These are phyloP conservation scores for Chlamydomonas eustigma DNA, from an alignment of 139 green algal genomes.

Conservation along the genomic window DNA sequence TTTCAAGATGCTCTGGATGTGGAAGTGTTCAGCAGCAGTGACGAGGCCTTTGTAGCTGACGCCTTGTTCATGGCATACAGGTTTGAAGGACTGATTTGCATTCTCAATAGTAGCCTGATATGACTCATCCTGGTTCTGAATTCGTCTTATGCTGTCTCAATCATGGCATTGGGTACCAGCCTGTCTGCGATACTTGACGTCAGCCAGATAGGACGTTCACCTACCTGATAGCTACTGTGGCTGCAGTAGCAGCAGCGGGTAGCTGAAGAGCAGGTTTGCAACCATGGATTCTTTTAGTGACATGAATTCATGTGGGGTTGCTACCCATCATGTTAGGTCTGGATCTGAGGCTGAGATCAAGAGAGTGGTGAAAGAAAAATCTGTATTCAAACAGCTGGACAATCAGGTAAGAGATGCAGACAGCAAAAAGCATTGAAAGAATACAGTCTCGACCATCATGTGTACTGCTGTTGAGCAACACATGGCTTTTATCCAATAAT, in stretches of 20 bases:
- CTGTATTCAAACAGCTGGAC: conserved; percentile 40
- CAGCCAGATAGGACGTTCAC: too few species aligned
- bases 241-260: too few species aligned
- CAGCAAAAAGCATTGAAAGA: not conserved
- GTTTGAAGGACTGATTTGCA: conserved; percentile 15
- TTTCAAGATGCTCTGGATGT: conserved; percentile 62
- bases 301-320: not conserved
- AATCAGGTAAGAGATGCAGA: conserved; percentile 23
- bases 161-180: too few species aligned
- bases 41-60: conserved; percentile 71
- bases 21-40: conserved; percentile 54
- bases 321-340: not conserved
- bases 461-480: too few species aligned
- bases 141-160: too few species aligned
- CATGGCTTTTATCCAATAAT: too few species aligned
- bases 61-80: conserved; percentile 72
- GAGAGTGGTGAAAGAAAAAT: conserved; percentile 10
- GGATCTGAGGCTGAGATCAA: conserved; percentile 18
- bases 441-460: not conserved
- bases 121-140: too few species aligned
- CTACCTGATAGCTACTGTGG: too few species aligned
- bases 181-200: too few species aligned
- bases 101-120: too few species aligned
- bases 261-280: not conserved
- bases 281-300: not conserved